phyloP scores from a whole-genome alignment of 2,329 filamentous ascomycete species.

The Colletotrichum sidae region DNA sequence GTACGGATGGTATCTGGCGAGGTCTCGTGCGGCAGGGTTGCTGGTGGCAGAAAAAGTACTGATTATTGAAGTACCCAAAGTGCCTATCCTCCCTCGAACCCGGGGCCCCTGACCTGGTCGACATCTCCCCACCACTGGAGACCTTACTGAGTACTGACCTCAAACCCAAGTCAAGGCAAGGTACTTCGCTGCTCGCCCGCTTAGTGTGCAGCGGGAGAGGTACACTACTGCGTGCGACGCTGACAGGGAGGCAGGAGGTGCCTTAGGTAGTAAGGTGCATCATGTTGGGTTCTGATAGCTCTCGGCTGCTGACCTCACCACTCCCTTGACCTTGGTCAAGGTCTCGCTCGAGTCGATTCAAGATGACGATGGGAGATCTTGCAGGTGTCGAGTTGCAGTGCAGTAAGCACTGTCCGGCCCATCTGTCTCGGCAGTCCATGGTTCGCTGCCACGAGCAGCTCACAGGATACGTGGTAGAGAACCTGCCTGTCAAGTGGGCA shows the following conservation, averaged over 20 bases:
- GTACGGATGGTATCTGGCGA: too few relatives aligned
- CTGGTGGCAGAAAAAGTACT: slow-evolving; percentile 19
- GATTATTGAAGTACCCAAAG: slow-evolving; percentile 31
- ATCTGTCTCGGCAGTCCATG: too few relatives aligned
- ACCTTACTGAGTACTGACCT: slow-evolving; percentile 29
- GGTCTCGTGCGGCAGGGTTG: background rate
- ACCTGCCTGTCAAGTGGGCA: too few relatives aligned
- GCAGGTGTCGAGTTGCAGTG: too few relatives aligned
- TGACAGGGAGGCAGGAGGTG: too few relatives aligned
- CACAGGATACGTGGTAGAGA: too few relatives aligned
- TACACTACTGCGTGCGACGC: too few relatives aligned
- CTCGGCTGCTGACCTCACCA: background rate
- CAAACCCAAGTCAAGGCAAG: slow-evolving; percentile 29
- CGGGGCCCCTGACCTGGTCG: slow-evolving; percentile 35
- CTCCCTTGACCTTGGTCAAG: background rate
- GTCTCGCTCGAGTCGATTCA: background rate
- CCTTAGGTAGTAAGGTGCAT: too few relatives aligned
- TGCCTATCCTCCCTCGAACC: slow-evolving; percentile 21
- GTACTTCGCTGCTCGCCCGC: slow-evolving; percentile 15
- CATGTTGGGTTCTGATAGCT: background rate
- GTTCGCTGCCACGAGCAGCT: too few relatives aligned
- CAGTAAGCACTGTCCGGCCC: too few relatives aligned
- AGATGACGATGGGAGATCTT: too few relatives aligned
- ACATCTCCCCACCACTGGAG: slow-evolving; percentile 34
- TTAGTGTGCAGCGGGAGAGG: background rate